Percentiles rank a stretch among this genome's conserved stretches.
Evolutionary conservation across 75 land plant species (phyloP).

Genomic region (Pinus taeda): DNA sequence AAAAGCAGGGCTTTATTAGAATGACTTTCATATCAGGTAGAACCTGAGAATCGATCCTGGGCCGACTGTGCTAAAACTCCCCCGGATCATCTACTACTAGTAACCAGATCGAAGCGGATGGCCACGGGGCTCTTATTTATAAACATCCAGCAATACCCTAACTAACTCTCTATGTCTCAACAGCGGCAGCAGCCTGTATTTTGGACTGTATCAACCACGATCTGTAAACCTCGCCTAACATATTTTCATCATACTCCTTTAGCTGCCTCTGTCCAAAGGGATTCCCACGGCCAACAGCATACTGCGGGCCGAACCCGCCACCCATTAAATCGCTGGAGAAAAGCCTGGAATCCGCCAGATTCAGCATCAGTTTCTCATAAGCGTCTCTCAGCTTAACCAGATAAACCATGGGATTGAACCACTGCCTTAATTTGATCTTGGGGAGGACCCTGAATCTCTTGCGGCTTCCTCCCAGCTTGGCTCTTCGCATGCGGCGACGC

Average conservation of each 20-base stretch:
- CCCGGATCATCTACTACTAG: too few relatives aligned
- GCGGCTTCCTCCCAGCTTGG: background rate
- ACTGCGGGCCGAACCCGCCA: too few relatives aligned
- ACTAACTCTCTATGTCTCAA: too few relatives aligned
- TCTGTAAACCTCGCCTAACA: conserved; percentile 45
- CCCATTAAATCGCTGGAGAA: background rate
- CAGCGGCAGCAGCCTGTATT: too few relatives aligned
- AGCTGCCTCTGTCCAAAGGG: conserved; percentile 15
- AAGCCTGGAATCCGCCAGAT: conserved; percentile 13
- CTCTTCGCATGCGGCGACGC: background rate
- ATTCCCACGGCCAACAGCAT: background rate
- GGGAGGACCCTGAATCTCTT: conserved; percentile 5
- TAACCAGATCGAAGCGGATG: too few relatives aligned
- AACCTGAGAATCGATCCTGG: too few relatives aligned
- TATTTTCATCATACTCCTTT: conserved; percentile 53
- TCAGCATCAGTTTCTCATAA: conserved; percentile 40
- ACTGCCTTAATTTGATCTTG: conserved; percentile 1
- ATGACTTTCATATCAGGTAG: too few relatives aligned
- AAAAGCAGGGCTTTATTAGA: too few relatives aligned
- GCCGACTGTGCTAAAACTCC: too few relatives aligned
- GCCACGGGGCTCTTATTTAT: too few relatives aligned
- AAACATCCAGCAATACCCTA: too few relatives aligned
- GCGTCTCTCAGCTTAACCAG: conserved; percentile 28
- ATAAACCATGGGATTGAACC: conserved; percentile 17
- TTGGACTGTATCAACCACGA: conserved; percentile 13